phyloP scores from a whole-genome alignment of 2,329 filamentous ascomycete species.

The Xylaria polymorpha region DNA sequence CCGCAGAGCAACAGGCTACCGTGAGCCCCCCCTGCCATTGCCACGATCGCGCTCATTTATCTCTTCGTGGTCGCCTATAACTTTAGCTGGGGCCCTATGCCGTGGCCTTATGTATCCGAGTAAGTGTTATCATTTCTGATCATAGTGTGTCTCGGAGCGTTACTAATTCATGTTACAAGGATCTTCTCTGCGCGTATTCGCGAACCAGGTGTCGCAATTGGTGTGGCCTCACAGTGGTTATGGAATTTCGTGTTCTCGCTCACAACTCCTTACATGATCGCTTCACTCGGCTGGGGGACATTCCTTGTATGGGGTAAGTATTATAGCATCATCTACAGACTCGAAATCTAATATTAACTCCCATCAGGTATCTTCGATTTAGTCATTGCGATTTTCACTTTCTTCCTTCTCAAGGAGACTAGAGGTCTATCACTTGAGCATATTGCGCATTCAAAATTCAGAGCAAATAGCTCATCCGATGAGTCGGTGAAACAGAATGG shows the following conservation, averaged over 20 bases:
- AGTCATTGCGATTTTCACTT: slow-evolving; percentile 57
- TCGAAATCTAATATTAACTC: slow-evolving; percentile 11
- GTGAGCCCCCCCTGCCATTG: slow-evolving; percentile 57
- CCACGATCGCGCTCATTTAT: slow-evolving; percentile 66
- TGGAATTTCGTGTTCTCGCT: slow-evolving; percentile 63
- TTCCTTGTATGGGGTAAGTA: slow-evolving; percentile 59
- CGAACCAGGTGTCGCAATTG: slow-evolving; percentile 59
- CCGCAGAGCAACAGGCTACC: slow-evolving; percentile 40
- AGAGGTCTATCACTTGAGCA: slow-evolving; percentile 76
- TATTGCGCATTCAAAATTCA: slow-evolving; percentile 51
- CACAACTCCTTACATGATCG: slow-evolving; percentile 62
- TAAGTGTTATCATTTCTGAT: slow-evolving; percentile 38
- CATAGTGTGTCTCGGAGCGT: not conserved
- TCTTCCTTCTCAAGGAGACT: slow-evolving; percentile 72
- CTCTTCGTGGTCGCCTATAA: slow-evolving; percentile 65
- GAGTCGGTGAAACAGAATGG: slow-evolving; percentile 31
- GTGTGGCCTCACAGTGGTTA: slow-evolving; percentile 60
- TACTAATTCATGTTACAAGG: slow-evolving; percentile 39
- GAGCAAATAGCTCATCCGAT: slow-evolving; percentile 33
- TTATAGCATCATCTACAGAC: not conserved
- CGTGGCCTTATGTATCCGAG: slow-evolving; percentile 63
- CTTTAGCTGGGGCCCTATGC: slow-evolving; percentile 62
- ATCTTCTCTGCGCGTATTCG: slow-evolving; percentile 62
- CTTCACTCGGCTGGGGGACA: slow-evolving; percentile 58
- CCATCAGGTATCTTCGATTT: slow-evolving; percentile 53